These are phyloP conservation scores for Coemansia sp. DNA, from an alignment of 192 early-diverging fungal species.

Conservation along the genomic window DNA sequence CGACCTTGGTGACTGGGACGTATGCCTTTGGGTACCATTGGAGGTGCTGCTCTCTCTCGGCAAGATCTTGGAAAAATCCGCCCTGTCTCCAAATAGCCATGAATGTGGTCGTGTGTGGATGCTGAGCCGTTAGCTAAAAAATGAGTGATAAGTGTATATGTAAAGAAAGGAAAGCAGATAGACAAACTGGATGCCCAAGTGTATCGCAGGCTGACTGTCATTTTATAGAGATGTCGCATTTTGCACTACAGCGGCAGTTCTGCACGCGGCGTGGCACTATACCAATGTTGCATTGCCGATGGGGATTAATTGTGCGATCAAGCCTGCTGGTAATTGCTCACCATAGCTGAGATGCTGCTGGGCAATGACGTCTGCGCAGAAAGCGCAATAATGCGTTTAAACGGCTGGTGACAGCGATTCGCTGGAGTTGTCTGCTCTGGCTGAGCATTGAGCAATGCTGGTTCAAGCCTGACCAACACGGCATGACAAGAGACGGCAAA, in stretches of 20 bases:
- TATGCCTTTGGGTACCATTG: slow-evolving; percentile 54
- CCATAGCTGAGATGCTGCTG: not conserved
- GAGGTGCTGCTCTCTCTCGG: slow-evolving; percentile 56
- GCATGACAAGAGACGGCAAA: not conserved
- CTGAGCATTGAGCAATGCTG: not conserved
- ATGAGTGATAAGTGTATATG: not conserved
- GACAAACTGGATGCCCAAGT: not conserved
- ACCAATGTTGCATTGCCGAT: not conserved
- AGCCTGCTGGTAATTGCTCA: not conserved
- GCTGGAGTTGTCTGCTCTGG: not conserved
- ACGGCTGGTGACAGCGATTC: not conserved
- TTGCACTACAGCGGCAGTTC: slow-evolving; percentile 1
- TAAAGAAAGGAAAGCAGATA: not conserved
- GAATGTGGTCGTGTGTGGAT: not conserved
- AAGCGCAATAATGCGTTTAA: not conserved
- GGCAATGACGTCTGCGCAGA: not conserved
- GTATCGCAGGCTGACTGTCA: not conserved
- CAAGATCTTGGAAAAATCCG: slow-evolving; percentile 56
- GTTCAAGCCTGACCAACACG: not conserved
- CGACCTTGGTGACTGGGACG: slow-evolving; percentile 49
- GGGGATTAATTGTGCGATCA: not conserved
- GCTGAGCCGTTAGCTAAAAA: not conserved
- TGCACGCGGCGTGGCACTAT: slow-evolving; percentile 2
- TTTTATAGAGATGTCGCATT: not conserved
- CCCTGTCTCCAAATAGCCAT: slow-evolving; percentile 56